These are phyloP conservation scores for Aspergillus hancockii DNA, from an alignment of 495 filamentous ascomycete species.

Conservation along the genomic window DNA sequence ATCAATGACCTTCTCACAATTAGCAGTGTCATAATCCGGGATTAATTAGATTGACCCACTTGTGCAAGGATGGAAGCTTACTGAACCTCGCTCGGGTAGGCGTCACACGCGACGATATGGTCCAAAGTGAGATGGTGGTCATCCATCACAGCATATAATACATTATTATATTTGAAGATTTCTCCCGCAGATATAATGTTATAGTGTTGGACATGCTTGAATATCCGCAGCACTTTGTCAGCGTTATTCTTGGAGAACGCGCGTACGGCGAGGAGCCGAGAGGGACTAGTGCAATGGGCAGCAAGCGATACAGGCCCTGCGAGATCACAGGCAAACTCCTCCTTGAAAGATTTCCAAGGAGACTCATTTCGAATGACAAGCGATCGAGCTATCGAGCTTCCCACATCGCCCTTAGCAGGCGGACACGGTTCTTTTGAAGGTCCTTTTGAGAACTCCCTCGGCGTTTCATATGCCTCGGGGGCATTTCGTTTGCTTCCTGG, in stretches of 20 bases:
- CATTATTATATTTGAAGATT: slow-evolving; percentile 3
- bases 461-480: too few relatives aligned
- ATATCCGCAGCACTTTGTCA: slow-evolving; percentile 3
- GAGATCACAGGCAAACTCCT: slow-evolving; percentile 12
- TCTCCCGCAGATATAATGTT: slow-evolving; percentile 13
- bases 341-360: slow-evolving; percentile 20
- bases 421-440: too few relatives aligned
- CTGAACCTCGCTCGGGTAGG: slow-evolving; percentile 25
- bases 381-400: background rate
- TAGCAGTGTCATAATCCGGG: background rate
- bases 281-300: background rate
- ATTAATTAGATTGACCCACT: slow-evolving; percentile 17
- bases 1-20: slow-evolving; percentile 17
- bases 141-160: slow-evolving; percentile 21
- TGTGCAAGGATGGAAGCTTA: slow-evolving; percentile 30
- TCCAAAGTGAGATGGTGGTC: slow-evolving; percentile 24
- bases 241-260: slow-evolving; percentile 5
- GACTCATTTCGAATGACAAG: slow-evolving; percentile 16
- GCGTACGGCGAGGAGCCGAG: slow-evolving; percentile 8
- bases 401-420: too few relatives aligned
- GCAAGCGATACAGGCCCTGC: slow-evolving; percentile 12
- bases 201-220: slow-evolving; percentile 7
- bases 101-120: slow-evolving; percentile 20
- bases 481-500: too few relatives aligned
- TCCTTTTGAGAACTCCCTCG: too few relatives aligned